Conservation (phyloP, 1,284 basidiomycete genomes). For the Apiotrichum laibachii region DNA sequence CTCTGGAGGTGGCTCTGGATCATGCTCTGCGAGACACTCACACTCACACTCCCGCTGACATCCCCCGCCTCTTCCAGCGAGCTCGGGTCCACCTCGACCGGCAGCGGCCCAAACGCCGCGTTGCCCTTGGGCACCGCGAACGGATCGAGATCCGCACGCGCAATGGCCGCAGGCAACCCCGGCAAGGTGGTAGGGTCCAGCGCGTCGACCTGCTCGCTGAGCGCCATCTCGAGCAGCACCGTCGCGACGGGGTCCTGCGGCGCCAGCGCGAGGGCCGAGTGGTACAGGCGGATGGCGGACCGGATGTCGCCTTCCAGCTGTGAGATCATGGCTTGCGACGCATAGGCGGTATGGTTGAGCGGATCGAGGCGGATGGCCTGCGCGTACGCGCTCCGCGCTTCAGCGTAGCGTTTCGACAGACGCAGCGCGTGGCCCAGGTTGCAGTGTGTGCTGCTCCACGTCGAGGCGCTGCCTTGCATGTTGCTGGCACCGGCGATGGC, state of each 20-base stretch:
- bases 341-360: slow-evolving; percentile 69
- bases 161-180: slow-evolving; percentile 38
- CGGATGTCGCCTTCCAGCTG: slow-evolving; percentile 71
- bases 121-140: slow-evolving; percentile 46
- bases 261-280: slow-evolving; percentile 80
- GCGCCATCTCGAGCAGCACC: slow-evolving; percentile 77
- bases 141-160: slow-evolving; percentile 39
- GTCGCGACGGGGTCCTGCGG: slow-evolving; percentile 83
- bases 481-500: slow-evolving; percentile 72
- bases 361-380: slow-evolving; percentile 78
- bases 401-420: slow-evolving; percentile 68
- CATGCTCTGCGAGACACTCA: neutral
- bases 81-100: slow-evolving; percentile 33
- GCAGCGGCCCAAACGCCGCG: slow-evolving; percentile 38
- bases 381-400: slow-evolving; percentile 68
- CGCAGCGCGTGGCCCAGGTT: slow-evolving; percentile 85
- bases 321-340: slow-evolving; percentile 77
- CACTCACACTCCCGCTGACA: neutral
- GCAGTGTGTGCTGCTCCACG: slow-evolving; percentile 83
- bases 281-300: slow-evolving; percentile 78
- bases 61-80: slow-evolving; percentile 34
- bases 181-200: slow-evolving; percentile 41
- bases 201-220: slow-evolving; percentile 55
- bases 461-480: slow-evolving; percentile 75
- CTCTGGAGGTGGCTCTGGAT: too few species aligned